Percentiles rank a stretch among this genome's conserved stretches.
Evolutionary conservation across 148 eudicot species (phyloP).

Genomic region (Vaccinium myrtillus): DNA sequence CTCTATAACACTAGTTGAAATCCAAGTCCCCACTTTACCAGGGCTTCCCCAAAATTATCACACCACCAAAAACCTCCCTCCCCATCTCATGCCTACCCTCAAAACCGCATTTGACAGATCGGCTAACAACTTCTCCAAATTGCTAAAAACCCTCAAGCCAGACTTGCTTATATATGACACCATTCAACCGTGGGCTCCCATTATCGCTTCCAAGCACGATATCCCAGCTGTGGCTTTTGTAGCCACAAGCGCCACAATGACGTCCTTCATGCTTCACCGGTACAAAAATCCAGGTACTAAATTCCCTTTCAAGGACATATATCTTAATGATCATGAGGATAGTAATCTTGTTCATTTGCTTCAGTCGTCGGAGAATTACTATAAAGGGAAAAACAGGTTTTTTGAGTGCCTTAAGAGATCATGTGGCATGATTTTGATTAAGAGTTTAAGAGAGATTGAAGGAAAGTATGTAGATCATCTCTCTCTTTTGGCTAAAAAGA

Average conservation of each 20-base stretch:
- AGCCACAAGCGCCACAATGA: conserved; percentile 18
- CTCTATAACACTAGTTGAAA: conserved; percentile 15
- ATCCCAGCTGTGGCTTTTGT: conserved; percentile 17
- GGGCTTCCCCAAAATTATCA: conserved; percentile 11
- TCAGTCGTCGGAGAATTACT: conserved; percentile 5
- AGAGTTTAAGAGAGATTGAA: neutral
- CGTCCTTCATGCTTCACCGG: conserved; percentile 18
- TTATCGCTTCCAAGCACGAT: neutral
- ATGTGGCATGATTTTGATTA: neutral
- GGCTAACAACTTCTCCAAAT: neutral
- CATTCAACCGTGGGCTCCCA: conserved; percentile 22
- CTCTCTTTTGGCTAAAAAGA: neutral
- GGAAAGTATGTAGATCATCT: conserved; percentile 2
- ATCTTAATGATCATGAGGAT: conserved; percentile 15
- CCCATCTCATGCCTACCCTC: conserved; percentile 19
- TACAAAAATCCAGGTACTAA: neutral
- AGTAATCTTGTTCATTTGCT: conserved; percentile 8
- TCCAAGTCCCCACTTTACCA: conserved; percentile 10
- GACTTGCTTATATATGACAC: conserved; percentile 22
- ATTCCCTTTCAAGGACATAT: conserved; percentile 6
- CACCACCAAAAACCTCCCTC: conserved; percentile 24
- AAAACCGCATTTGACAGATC: conserved; percentile 16
- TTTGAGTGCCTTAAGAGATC: neutral
- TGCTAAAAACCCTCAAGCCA: conserved; percentile 3
- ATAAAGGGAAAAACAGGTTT: neutral